Base-by-base conservation (phyloP, 2,329 filamentous ascomycete genomes). In the Ramularia collo-cygni region DNA sequence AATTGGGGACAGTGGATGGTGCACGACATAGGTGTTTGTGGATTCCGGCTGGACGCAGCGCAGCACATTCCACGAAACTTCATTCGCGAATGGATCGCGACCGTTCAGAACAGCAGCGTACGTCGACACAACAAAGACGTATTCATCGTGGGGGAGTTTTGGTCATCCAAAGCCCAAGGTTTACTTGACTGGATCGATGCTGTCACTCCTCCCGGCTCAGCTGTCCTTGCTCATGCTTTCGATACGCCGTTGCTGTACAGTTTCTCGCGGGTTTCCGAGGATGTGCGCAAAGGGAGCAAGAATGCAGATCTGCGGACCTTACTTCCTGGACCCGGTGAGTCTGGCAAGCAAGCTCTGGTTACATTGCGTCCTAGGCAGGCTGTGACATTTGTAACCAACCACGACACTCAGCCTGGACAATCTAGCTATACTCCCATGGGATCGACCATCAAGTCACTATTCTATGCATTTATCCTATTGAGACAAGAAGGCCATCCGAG, bases 21-120 rank as follows among this genome's bases (percentile, higher is more conserved):
- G 1, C 64, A 73, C 4, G 67, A 79, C 43, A 56, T 84, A 0
- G 73, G 74, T 0, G 64, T 86, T 8, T 69, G 72, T 45, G 82
- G 81, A 1, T 79, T 86, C 58, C 71, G 83, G 13, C 72, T 86
- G 36, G 83, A 87, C 57, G 83, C 82, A 9, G 77, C 80, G 19
- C 83, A 85, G 62, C 83, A 87, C 61, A 84, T 80, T 60, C 81
- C 76, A 18, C 73, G 75, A 43, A 67, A 70, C n/a, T 86, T 86
- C 54, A 71, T 81, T 21, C 71, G 69, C 29, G 70, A 77, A n/a
- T 83, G 83, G 62, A 72, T 85, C 36, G 64, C 66, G 4, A 65
- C 73, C 32, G n/a, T n/a, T n/a, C 61, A 84, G 43, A 74, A 74
- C 53, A 64, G 67, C 30, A 62, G 60, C 0, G 65, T 72, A 16